Conservation (phyloP, 345 rosid genomes). For the Citrus medica region DNA sequence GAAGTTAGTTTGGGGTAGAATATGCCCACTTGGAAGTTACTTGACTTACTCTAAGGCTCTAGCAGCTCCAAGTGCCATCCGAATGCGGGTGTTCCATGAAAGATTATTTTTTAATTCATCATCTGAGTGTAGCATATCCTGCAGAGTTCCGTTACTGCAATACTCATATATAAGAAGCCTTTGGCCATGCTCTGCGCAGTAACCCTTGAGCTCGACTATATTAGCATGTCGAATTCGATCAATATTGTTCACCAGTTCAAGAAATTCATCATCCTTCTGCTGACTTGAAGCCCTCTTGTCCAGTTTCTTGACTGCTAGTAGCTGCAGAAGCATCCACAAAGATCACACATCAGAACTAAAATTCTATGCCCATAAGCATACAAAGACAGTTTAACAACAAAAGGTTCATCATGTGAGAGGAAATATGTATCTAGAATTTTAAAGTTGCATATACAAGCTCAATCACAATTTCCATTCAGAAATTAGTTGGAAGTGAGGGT, state of each 20-base stretch:
- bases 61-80: conserved; percentile 93
- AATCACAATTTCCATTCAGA: background rate
- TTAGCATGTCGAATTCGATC: conserved; percentile 84
- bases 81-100: conserved; percentile 79
- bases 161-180: conserved; percentile 89
- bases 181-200: conserved; percentile 93
- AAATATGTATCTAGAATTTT: background rate
- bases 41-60: conserved; percentile 87
- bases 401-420: background rate
- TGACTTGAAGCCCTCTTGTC: conserved; percentile 64
- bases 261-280: conserved; percentile 73
- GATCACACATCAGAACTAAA: conserved; percentile 15
- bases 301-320: conserved; percentile 88
- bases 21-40: background rate
- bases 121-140: conserved; percentile 79
- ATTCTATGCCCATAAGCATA: background rate
- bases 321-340: conserved; percentile 42
- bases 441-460: background rate
- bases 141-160: conserved; percentile 80
- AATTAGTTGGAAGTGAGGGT: background rate
- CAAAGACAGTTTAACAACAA: background rate
- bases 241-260: conserved; percentile 71
- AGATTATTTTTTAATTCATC: conserved; percentile 65
- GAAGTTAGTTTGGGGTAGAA: background rate
- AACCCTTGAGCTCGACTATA: conserved; percentile 85